These are phyloP conservation scores for Picea abies DNA, from an alignment of 83 land plant species.

Conservation along the genomic window DNA sequence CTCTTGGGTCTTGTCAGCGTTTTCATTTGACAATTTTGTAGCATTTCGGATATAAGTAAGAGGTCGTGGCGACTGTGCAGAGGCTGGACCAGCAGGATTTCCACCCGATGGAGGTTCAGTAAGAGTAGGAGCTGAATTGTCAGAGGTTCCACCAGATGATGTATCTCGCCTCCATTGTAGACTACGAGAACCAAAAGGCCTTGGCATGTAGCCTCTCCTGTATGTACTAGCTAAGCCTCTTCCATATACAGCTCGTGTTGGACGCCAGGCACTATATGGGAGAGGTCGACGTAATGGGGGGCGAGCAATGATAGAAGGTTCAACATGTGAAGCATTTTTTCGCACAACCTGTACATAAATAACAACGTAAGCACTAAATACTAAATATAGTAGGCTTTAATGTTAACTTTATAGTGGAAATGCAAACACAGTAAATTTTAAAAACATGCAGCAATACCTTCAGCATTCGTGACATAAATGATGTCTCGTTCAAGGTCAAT, in stretches of 20 bases:
- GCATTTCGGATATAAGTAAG: conserved; percentile 61
- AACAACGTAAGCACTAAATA: background rate
- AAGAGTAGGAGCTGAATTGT: background rate
- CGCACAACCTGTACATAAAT: conserved; percentile 44
- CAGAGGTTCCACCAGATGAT: conserved; percentile 16
- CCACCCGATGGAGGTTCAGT: background rate
- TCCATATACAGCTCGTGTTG: conserved; percentile 25
- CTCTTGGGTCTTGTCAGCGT: too few relatives aligned
- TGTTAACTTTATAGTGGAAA: background rate
- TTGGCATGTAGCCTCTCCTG: conserved; percentile 36
- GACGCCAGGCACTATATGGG: conserved; percentile 41
- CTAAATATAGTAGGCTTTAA: background rate
- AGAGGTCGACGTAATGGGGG: conserved; percentile 27
- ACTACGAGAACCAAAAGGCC: conserved; percentile 47
- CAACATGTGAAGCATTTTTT: conserved; percentile 36
- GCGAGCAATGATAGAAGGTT: conserved; percentile 27
- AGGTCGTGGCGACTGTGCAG: conserved; percentile 20
- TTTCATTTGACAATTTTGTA: conserved; percentile 4
- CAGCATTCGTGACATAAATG: conserved; percentile 80
- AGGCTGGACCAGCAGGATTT: background rate
- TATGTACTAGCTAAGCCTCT: conserved; percentile 46
- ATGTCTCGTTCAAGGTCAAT: conserved; percentile 68
- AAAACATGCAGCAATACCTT: conserved; percentile 42
- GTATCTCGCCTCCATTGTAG: conserved; percentile 71
- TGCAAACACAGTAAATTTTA: background rate